Base-by-base conservation (phyloP, 2,329 filamentous ascomycete species). In the Botrytis fragariae region DNA sequence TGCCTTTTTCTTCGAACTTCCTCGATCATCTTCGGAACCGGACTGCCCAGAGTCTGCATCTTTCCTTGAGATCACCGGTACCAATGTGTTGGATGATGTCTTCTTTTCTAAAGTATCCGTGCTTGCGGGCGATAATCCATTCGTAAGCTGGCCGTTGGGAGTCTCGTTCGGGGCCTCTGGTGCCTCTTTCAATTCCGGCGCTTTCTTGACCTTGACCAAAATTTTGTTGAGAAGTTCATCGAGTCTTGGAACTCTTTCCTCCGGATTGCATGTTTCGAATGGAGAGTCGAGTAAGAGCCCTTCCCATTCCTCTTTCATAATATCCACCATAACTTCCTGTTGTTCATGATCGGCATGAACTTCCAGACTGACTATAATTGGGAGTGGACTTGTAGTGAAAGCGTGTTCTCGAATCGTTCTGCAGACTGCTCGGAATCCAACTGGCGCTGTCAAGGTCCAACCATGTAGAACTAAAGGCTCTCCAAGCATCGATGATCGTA, bases 311-410 rank as follows among this genome's bases (percentile, higher is more conserved):
- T 97, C 90, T 76, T 90, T 90, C 92, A 99, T 98, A 76, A 98
- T 97, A 72, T 93, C 88, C 18, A 97, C 95, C 93, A 98, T 98
- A 69, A 92, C 87, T 76, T 94, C 90, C 82, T 99, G 96, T 82
- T 98, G 95, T 71, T 93, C 89, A 1, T 87, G 84, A 74, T 91
- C 89, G 22, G 94, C 92, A 81, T 98, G 95, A 0, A 98, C 93
- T 82, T 99, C 96, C 9, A 98, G 86, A 81, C 94, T 97, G 76
- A 98, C 89, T 74, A 98, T 97, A 57, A 99, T 85, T 0, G 96
- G 96, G 32, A 97, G 85, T 70, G 92, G 88, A 74, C 89, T 95
- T 10, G 85, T 87, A 42, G 89, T 84, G 78, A 98, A 98, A 0
- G 94, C 95, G 74, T 90, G 89, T 73, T 97, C 90, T 57, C 88